phyloP scores from a whole-genome alignment of 2,329 filamentous ascomycete genomes.

The Aplosporella prunicola region DNA sequence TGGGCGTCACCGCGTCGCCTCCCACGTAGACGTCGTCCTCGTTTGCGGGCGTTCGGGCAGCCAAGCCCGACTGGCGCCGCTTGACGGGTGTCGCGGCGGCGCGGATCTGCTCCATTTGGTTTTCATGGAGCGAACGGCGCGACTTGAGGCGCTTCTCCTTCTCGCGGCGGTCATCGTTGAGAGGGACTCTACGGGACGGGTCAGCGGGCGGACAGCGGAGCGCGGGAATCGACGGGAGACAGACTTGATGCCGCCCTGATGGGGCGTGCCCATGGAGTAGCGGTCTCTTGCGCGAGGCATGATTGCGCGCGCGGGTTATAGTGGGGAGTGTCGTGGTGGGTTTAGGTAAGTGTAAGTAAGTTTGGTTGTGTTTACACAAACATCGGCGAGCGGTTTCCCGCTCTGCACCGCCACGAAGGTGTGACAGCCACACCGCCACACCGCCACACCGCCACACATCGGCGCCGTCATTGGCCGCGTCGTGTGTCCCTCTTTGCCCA shows the following conservation, averaged over 20 bases:
- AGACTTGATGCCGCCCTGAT: slow-evolving; percentile 26
- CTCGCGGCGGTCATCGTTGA: slow-evolving; percentile 92
- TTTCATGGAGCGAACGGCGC: slow-evolving; percentile 78
- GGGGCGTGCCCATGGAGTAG: slow-evolving; percentile 38
- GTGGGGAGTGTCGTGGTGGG: not conserved
- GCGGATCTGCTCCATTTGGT: slow-evolving; percentile 86
- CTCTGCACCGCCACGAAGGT: too few species aligned
- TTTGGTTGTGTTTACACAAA: too few species aligned
- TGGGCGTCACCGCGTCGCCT: slow-evolving; percentile 75
- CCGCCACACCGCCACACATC: too few species aligned
- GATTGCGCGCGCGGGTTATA: slow-evolving; percentile 12
- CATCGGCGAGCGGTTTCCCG: too few species aligned
- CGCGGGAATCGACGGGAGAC: not conserved
- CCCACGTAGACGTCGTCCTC: slow-evolving; percentile 51
- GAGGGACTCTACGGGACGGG: slow-evolving; percentile 58
- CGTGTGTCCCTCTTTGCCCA: too few species aligned
- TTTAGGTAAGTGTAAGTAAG: too few species aligned
- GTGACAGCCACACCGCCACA: not conserved
- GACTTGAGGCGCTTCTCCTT: slow-evolving; percentile 81
- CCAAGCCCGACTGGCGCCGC: slow-evolving; percentile 42
- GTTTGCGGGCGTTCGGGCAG: slow-evolving; percentile 41
- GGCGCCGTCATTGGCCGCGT: slow-evolving; percentile 7
- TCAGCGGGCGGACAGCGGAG: not conserved
- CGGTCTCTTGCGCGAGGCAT: slow-evolving; percentile 49
- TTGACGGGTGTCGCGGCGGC: slow-evolving; percentile 63